Conservation (phyloP, 371 early-diverging fungal genomes). For the Rhizopus stolonifer region DNA sequence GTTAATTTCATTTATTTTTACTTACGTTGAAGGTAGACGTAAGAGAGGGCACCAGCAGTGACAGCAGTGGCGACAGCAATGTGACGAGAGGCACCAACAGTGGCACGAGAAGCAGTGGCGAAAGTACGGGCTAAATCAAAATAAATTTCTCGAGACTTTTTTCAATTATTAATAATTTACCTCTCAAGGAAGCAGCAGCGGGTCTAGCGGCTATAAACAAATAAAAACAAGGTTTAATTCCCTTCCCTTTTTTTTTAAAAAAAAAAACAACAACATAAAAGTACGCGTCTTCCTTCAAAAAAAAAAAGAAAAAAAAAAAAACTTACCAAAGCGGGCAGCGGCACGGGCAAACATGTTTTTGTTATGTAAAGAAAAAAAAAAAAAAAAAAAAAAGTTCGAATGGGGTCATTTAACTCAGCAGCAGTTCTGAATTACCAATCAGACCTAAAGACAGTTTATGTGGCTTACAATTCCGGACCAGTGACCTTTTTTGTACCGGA, state of each 20-base stretch:
- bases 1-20: too few relatives aligned
- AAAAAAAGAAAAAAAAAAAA: too few relatives aligned
- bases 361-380: slow-evolving; percentile 17
- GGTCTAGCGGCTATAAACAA: slow-evolving; percentile 26
- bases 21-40: slow-evolving; percentile 48
- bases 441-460: background rate
- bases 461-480: background rate
- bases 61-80: slow-evolving; percentile 52
- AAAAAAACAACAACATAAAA: background rate
- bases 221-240: background rate
- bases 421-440: background rate
- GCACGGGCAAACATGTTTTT: slow-evolving; percentile 45
- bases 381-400: slow-evolving; percentile 6
- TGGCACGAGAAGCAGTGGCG: slow-evolving; percentile 48
- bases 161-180: slow-evolving; percentile 14
- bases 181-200: slow-evolving; percentile 37
- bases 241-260: background rate
- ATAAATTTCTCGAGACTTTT: background rate
- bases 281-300: slow-evolving; percentile 1
- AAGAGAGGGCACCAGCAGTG: slow-evolving; percentile 48
- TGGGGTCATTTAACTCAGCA: too few relatives aligned
- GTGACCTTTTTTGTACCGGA: background rate
- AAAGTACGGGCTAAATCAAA: slow-evolving; percentile 43
- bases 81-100: slow-evolving; percentile 32
- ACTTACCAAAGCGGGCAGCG: slow-evolving; percentile 41